A percentile compares a stretch with the other conserved stretches of the same genome.
phyloP scores from a whole-genome alignment of 2,329 filamentous ascomycete genomes.

The Botryotinia convoluta region DNA sequence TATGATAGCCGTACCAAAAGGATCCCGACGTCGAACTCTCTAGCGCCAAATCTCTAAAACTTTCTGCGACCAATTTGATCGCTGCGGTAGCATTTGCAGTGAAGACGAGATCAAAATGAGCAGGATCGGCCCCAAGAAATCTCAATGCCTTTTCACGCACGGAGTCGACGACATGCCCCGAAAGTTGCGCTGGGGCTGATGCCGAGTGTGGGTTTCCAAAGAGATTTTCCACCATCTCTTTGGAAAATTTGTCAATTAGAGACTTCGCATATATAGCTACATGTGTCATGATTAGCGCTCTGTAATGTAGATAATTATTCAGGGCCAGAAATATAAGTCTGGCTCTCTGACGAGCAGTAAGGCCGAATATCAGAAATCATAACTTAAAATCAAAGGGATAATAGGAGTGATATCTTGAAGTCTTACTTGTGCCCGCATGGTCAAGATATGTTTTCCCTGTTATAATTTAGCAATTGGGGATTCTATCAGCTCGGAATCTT shows the following conservation, averaged over 20 bases:
- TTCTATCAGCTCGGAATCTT: slow-evolving; percentile 10
- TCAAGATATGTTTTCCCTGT: slow-evolving; percentile 81
- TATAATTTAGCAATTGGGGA: slow-evolving; percentile 10
- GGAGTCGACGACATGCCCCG: slow-evolving; percentile 71
- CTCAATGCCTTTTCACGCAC: slow-evolving; percentile 65
- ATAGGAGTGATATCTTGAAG: slow-evolving; percentile 2
- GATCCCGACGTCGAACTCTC: slow-evolving; percentile 58
- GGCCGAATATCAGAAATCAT: background rate
- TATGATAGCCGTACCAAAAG: slow-evolving; percentile 80
- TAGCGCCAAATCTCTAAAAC: slow-evolving; percentile 64
- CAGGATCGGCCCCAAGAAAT: slow-evolving; percentile 78
- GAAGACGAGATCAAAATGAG: slow-evolving; percentile 82
- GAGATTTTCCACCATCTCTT: slow-evolving; percentile 72
- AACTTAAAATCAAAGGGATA: background rate
- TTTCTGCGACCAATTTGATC: slow-evolving; percentile 80
- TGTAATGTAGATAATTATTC: background rate
- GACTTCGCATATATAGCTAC: slow-evolving; percentile 68
- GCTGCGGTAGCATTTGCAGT: slow-evolving; percentile 90
- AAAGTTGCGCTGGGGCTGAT: slow-evolving; percentile 74
- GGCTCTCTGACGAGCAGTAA: background rate
- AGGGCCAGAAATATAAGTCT: background rate
- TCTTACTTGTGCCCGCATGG: slow-evolving; percentile 72
- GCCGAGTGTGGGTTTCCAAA: slow-evolving; percentile 91
- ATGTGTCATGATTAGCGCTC: background rate
- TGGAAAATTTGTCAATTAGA: slow-evolving; percentile 73